A percentile compares a stretch with the other conserved stretches of the same genome.
These are phyloP conservation scores for Eucalyptus marginata DNA, from an alignment of 345 rosid genomes.

Conservation along the genomic window DNA sequence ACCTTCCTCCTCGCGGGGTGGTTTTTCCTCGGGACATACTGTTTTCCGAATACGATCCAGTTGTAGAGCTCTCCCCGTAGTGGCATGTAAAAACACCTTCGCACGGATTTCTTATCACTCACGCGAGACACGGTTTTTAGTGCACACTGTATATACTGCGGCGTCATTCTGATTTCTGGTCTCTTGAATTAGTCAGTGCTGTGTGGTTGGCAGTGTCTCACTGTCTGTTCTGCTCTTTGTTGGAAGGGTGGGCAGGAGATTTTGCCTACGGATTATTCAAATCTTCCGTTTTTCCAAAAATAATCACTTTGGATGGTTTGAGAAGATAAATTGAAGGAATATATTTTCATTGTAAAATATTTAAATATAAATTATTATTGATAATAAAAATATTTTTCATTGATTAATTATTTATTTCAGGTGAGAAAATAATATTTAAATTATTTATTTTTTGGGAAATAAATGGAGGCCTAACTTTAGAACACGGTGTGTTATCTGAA, in stretches of 20 bases:
- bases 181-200: not conserved
- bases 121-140: not conserved
- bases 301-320: too few species aligned
- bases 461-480: not conserved
- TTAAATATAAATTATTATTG: not conserved
- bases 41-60: constrained; percentile 60
- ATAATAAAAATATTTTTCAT: not conserved
- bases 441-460: too few species aligned
- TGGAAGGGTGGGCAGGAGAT: not conserved
- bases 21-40: constrained; percentile 75
- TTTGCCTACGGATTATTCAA: not conserved
- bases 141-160: not conserved
- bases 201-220: not conserved
- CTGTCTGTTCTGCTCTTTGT: not conserved
- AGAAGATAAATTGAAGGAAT: too few species aligned
- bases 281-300: too few species aligned
- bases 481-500: fast-evolving
- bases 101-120: not conserved
- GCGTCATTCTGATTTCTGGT: not conserved
- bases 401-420: too few species aligned
- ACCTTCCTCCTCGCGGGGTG: constrained; percentile 55
- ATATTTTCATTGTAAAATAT: not conserved
- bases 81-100: not conserved
- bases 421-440: not conserved
- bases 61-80: constrained; percentile 19